Evolutionary conservation across 208 protist species (phyloP).

Genomic region (Trypanosoma grayi): DNA sequence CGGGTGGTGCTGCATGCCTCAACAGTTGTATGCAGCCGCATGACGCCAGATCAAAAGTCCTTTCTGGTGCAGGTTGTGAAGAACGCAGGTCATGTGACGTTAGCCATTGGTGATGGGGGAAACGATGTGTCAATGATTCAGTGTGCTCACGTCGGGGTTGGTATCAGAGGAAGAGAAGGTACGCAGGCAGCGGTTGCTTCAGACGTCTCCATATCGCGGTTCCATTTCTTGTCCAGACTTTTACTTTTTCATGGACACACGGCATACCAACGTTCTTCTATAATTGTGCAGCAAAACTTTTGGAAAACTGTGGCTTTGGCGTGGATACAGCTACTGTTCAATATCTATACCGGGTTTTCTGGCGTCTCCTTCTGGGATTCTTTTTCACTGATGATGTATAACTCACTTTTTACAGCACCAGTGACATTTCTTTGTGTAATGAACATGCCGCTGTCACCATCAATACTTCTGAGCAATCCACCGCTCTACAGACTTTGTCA

Average conservation of each 20-base stretch:
- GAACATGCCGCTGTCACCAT: conserved; percentile 68
- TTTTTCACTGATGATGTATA: conserved; percentile 84
- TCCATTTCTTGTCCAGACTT: conserved; percentile 87
- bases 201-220: conserved; percentile 92
- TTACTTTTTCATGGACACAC: conserved; percentile 94
- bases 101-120: conserved; percentile 93
- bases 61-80: conserved; percentile 60
- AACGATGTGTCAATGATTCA: conserved; percentile 96
- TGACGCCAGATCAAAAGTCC: conserved; percentile 66
- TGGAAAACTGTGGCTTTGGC: conserved; percentile 94
- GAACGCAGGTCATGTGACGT: conserved; percentile 52
- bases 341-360: conserved; percentile 70
- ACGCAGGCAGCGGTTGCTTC: conserved; percentile 82
- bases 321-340: conserved; percentile 93
- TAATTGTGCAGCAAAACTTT: conserved; percentile 96
- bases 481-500: conserved; percentile 71
- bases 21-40: conserved; percentile 73
- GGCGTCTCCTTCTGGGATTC: conserved; percentile 90
- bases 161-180: conserved; percentile 89
- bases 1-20: conserved; percentile 45
- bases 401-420: conserved; percentile 81
- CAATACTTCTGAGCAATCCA: conserved; percentile 51
- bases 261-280: conserved; percentile 85
- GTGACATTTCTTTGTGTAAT: conserved; percentile 85
- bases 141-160: conserved; percentile 86